phyloP scores from a whole-genome alignment of 805 yeast genomes.

The Wickerhamiella australiensis region DNA sequence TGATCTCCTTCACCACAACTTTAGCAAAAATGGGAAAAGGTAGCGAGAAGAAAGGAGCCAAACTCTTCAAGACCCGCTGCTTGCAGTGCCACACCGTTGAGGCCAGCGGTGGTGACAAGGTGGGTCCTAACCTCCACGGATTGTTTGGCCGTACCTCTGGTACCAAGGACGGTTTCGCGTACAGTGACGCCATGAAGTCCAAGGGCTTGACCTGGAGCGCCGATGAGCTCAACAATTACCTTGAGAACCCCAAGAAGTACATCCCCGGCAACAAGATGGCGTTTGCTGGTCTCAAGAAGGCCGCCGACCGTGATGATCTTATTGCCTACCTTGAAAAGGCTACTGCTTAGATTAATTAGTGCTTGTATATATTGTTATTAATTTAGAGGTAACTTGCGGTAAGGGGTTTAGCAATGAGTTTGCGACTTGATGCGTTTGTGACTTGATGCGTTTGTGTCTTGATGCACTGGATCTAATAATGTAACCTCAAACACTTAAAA shows the following conservation, averaged over 20 bases:
- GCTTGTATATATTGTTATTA: not conserved
- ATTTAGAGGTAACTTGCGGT: not conserved
- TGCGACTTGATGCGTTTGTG: too few relatives aligned
- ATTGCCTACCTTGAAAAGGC: conserved; percentile 61
- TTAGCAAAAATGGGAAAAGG: conserved; percentile 30
- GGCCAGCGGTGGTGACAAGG: conserved; percentile 93
- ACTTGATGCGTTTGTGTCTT: not conserved
- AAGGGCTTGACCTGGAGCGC: conserved; percentile 83
- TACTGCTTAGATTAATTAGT: conserved; percentile 24
- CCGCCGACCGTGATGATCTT: conserved; percentile 96
- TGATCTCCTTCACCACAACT: not conserved
- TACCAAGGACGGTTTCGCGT: conserved; percentile 81
- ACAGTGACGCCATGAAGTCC: conserved; percentile 97
- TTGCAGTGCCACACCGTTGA: conserved; percentile 97
- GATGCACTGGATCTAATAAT: too few relatives aligned
- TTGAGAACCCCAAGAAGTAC: conserved; percentile 99
- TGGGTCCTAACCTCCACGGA: conserved; percentile 97
- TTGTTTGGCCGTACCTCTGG: conserved; percentile 88
- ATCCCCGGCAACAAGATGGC: conserved; percentile 99
- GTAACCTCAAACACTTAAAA: too few relatives aligned
- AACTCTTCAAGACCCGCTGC: conserved; percentile 97
- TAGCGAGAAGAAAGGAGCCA: conserved; percentile 90
- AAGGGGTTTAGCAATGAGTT: too few relatives aligned
- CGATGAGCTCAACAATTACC: conserved; percentile 85
- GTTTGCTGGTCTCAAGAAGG: conserved; percentile 98